Evolutionary conservation across 352 stramenopile species (phyloP).

Genomic region (Pythium aquatile): DNA sequence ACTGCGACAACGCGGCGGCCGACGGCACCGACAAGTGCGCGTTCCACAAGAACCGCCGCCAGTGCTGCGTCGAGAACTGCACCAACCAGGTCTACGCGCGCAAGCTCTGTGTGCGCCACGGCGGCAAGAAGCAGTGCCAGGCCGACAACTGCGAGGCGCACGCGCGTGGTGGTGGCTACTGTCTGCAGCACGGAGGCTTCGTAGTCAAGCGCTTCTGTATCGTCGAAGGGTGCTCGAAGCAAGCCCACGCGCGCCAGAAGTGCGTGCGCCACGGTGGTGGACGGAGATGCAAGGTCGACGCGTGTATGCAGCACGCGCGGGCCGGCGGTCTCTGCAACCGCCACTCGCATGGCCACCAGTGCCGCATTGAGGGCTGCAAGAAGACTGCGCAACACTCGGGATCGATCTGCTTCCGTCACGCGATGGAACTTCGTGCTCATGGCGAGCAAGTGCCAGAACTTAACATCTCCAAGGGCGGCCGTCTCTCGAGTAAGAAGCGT

Average conservation of each 20-base stretch:
- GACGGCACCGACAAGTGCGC: slow-evolving; percentile 76
- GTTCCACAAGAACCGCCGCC: slow-evolving; percentile 81
- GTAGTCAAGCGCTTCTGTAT: slow-evolving; percentile 84
- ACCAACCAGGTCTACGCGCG: slow-evolving; percentile 84
- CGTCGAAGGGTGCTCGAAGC: slow-evolving; percentile 76
- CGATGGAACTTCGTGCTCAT: slow-evolving; percentile 72
- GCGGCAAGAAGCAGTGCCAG: slow-evolving; percentile 79
- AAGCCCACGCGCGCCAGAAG: slow-evolving; percentile 72
- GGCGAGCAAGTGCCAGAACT: slow-evolving; percentile 68
- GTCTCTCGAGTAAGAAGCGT: slow-evolving; percentile 67
- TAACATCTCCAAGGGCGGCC: slow-evolving; percentile 76
- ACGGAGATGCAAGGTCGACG: slow-evolving; percentile 64
- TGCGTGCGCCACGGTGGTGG: slow-evolving; percentile 76
- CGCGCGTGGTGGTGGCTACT: slow-evolving; percentile 69
- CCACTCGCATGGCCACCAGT: slow-evolving; percentile 72
- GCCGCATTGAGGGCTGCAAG: slow-evolving; percentile 74
- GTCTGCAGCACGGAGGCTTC: slow-evolving; percentile 74
- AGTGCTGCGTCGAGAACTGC: slow-evolving; percentile 79
- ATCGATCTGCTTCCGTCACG: slow-evolving; percentile 74
- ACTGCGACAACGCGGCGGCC: slow-evolving; percentile 71
- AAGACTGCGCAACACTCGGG: slow-evolving; percentile 80
- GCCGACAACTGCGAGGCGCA: slow-evolving; percentile 72
- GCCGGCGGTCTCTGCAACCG: slow-evolving; percentile 71
- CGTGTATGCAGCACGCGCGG: slow-evolving; percentile 73
- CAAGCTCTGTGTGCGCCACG: slow-evolving; percentile 79